Base-by-base conservation (phyloP, 768 basidiomycete genomes). In the Hygrophoropsis aurantiaca region DNA sequence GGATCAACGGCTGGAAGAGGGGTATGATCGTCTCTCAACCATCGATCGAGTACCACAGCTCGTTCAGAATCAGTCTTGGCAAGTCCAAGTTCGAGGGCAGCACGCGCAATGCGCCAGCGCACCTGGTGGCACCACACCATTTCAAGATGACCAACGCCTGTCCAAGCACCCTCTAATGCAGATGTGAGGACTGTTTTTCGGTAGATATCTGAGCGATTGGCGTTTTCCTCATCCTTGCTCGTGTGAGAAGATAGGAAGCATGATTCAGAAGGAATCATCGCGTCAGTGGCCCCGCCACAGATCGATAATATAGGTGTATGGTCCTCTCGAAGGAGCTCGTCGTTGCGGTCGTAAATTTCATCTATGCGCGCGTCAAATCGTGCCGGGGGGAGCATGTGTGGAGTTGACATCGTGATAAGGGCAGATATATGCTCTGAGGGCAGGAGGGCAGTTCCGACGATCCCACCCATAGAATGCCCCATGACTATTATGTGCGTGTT, bases 101-200 rank as follows among this genome's bases (percentile, higher is more conserved):
- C 81, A 43, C 90, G 76, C 13, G 94, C 94, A 26, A 95, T 73
- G 19, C 84, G 80, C 87, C 87, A 91, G 33, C 97, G 85, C 9
- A 97, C 85, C 67, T 99, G 97, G 66, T 97, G 91, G 61, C 97
- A 98, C 97, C 97, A 99, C 4, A 98, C 92, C 81, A 97, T 94
- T 50, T 90, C 94, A 34, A 84, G 84, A 64, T 99, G 97, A 20
- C 94, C 95, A 4, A 97, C 90, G 2, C 92, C 91, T 2, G 94
- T 91, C 90, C 94, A 95, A 2, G 85, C 80, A n/a, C 91, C 90
- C 40, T 94, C 88, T 20, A 98, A 71, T 1, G 84, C 86, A 25
- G 88, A 88, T 1, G 92, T 88, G 60, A 97, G 95, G 4, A 94
- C 74, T 1, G 84, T 85, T 32, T 75, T 74, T 34, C 83, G 66